phyloP scores from a whole-genome alignment of 2,329 filamentous ascomycete species.

The Sphaerulina populicola region DNA sequence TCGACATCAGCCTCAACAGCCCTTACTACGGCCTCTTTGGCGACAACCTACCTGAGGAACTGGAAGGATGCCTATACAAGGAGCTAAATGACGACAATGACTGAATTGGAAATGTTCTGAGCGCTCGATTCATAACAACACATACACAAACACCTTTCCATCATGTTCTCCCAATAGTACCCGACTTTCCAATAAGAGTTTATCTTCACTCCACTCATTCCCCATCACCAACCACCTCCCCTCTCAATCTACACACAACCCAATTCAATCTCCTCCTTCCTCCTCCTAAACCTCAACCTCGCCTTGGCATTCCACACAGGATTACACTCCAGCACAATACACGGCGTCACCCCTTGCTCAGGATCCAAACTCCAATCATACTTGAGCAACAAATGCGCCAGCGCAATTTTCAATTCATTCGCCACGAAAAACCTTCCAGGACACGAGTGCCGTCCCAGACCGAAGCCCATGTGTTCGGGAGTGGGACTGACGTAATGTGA shows the following conservation, averaged over 20 bases:
- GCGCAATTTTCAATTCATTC: conserved; percentile 29
- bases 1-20: too few species aligned
- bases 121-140: too few species aligned
- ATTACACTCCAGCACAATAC: not conserved
- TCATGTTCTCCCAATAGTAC: too few species aligned
- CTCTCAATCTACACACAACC: not conserved
- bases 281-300: conserved; percentile 2
- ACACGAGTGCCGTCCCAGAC: conserved; percentile 29
- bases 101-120: too few species aligned
- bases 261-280: conserved; percentile 6
- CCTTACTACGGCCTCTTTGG: too few species aligned
- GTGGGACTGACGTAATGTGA: conserved; percentile 10
- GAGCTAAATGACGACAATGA: too few species aligned
- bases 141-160: too few species aligned
- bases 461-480: conserved; percentile 23
- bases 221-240: too few species aligned
- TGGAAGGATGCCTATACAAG: too few species aligned
- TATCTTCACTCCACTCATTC: too few species aligned
- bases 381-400: conserved; percentile 29
- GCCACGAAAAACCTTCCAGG: conserved; percentile 21
- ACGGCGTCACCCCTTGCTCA: not conserved
- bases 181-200: too few species aligned
- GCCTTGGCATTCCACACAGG: not conserved
- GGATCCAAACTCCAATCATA: conserved; percentile 28
- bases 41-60: too few species aligned